Evolutionary conservation across 2,329 filamentous ascomycete genomes (phyloP), one percentile per base, ranked within the genome.

Genomic region (Colletotrichum paranaense): DNA sequence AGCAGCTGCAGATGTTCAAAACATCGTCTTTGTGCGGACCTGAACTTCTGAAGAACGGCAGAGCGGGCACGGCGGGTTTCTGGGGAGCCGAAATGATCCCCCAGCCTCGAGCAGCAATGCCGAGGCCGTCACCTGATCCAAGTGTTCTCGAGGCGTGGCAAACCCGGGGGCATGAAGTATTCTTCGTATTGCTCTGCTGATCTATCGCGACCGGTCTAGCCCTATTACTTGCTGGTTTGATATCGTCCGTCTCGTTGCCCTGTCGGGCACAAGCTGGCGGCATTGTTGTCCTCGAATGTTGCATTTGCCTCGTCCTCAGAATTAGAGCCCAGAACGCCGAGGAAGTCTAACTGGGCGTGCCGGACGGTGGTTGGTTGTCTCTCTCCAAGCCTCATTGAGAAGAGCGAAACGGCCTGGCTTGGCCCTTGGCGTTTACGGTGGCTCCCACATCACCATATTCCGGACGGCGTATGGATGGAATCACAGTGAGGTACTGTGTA

Each of bases 251-350:
- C 32, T 63, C 58, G 42, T 68, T 68, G 38, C 59, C 53, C 22
- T 56, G 35, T 35, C 64, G 30, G 67, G n/a, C 24, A 35, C 56
- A 32, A 66, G 66, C 16, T 62, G 67, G 35, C 52, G 55, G 53
- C 67, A 59, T 62, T 46, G 66, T 60, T 64, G 71, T 35, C 67
- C 62, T 53, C 49, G 62, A 28, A 24, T 35, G 32, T 55, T 62
- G 62, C 57, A 66, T 74, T 71, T 72, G 65, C 38, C 14, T 42
- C 38, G 16, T 42, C 56, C 52, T 56, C 28, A 49, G 74, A 72
- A 75, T 75, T 74, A 72, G 64, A 72, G 72, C 72, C 74, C 67
- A 75, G 74, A 71, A 62, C 68, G 71, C 72, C 74, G 58, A 75
- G 67, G 11, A 35, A 63, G 64, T 35, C 64, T 64, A 67, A 62